Evolutionary conservation across 2,329 filamentous ascomycete genomes (phyloP).

Genomic region (Ambrosiella xylebori): DNA sequence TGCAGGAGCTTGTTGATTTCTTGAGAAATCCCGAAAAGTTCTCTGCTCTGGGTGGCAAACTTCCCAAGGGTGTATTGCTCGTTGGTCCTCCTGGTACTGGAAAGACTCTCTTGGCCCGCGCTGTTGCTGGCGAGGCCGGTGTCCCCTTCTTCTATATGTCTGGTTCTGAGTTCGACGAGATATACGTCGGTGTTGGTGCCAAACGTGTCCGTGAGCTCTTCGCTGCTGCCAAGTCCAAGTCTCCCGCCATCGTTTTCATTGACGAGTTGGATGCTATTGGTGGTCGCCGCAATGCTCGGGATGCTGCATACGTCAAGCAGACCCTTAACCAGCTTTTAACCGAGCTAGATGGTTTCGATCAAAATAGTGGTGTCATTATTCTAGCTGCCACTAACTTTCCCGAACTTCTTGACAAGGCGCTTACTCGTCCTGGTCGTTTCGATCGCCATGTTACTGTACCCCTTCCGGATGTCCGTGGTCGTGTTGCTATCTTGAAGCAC

Average conservation of each 20-base stretch:
- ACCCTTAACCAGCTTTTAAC: conserved; percentile 94
- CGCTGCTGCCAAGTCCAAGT: conserved; percentile 61
- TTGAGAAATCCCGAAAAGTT: conserved; percentile 86
- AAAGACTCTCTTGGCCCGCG: conserved; percentile 88
- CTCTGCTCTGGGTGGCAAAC: conserved; percentile 81
- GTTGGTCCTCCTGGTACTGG: conserved; percentile 93
- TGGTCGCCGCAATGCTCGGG: conserved; percentile 78
- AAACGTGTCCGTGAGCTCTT: conserved; percentile 96
- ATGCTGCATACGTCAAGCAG: conserved; percentile 91
- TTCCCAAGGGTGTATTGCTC: conserved; percentile 89
- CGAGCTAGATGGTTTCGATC: conserved; percentile 91
- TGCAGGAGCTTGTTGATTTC: conserved; percentile 94
- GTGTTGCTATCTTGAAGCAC: conserved; percentile 82
- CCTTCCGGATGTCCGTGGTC: conserved; percentile 81
- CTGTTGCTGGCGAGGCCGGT: conserved; percentile 89
- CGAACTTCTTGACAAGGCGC: conserved; percentile 79
- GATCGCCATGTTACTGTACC: conserved; percentile 82
- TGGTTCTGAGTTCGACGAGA: conserved; percentile 93
- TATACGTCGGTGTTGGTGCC: conserved; percentile 91
- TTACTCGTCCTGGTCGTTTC: conserved; percentile 87
- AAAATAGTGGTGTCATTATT: conserved; percentile 87
- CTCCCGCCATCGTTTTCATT: conserved; percentile 87
- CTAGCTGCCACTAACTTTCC: conserved; percentile 94
- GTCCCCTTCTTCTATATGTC: conserved; percentile 99
- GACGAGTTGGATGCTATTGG: conserved; percentile 91